These are phyloP conservation scores for Pachyrhizus erosus DNA, from an alignment of 306 rosid genomes.

Conservation along the genomic window DNA sequence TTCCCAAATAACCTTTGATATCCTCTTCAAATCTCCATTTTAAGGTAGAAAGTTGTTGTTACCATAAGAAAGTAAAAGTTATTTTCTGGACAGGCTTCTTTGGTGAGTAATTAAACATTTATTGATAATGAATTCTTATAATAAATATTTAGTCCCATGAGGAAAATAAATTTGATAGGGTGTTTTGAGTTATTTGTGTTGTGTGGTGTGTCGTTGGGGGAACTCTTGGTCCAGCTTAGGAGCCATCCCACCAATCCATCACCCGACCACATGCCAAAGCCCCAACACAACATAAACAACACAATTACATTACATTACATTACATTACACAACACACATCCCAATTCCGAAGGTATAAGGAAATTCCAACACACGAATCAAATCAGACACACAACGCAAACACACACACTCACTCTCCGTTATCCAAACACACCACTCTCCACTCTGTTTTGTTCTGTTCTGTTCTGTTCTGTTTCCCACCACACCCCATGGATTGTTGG, in stretches of 20 bases:
- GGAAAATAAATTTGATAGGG: not conserved
- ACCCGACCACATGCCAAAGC: constrained; percentile 50
- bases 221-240: constrained; percentile 60
- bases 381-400: constrained; percentile 1
- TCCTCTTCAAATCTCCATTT: not conserved
- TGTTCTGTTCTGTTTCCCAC: constrained; percentile 24
- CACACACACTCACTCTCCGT: constrained; percentile 26
- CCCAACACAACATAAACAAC: constrained; percentile 2
- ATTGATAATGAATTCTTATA: not conserved
- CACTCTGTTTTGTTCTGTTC: constrained; percentile 24
- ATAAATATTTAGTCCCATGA: not conserved
- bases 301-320: no score
- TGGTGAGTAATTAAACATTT: not conserved
- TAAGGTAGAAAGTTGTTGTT: not conserved
- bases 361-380: constrained; percentile 43
- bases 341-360: constrained; percentile 48
- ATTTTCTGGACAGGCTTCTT: not conserved
- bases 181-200: not conserved
- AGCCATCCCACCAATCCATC: constrained; percentile 51
- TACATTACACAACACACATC: constrained; percentile 36
- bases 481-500: constrained; percentile 77
- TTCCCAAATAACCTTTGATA: not conserved
- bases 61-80: not conserved
- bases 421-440: constrained; percentile 17
- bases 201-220: constrained; percentile 42